These are phyloP conservation scores for Ophiostoma sp. DNA, from an alignment of 2,329 filamentous ascomycete genomes.

Conservation along the genomic window DNA sequence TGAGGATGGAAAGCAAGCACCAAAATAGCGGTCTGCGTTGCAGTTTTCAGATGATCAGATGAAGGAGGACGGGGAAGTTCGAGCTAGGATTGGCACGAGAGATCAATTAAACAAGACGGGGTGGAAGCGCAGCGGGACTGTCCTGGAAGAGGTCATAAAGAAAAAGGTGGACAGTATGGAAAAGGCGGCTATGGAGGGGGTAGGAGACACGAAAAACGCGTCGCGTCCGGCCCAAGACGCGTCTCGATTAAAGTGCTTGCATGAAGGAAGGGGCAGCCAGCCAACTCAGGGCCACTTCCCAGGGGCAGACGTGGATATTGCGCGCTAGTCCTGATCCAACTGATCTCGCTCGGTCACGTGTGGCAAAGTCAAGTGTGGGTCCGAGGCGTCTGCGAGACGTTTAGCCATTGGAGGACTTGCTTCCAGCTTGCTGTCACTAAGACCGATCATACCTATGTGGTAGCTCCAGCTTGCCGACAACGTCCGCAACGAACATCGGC, in stretches of 20 bases:
- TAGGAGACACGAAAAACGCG: slow-evolving; percentile 24
- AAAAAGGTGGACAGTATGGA: background rate
- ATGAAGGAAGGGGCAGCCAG: slow-evolving; percentile 17
- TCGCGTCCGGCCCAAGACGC: slow-evolving; percentile 21
- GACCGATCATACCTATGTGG: slow-evolving; percentile 10
- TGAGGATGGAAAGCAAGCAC: no score
- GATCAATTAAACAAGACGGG: background rate
- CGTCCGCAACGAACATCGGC: slow-evolving; percentile 17
- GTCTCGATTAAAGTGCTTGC: slow-evolving; percentile 27
- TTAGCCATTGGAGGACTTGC: slow-evolving; percentile 15
- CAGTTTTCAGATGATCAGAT: background rate
- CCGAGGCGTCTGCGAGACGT: slow-evolving; percentile 15
- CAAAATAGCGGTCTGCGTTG: slow-evolving; percentile 7
- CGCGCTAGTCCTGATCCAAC: slow-evolving; percentile 13
- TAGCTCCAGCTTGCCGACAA: slow-evolving; percentile 19
- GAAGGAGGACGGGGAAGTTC: background rate
- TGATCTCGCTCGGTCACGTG: slow-evolving; percentile 7
- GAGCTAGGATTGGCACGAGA: slow-evolving; percentile 7
- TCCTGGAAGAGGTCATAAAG: background rate
- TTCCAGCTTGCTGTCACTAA: slow-evolving; percentile 14
- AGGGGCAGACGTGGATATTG: background rate
- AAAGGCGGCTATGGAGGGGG: slow-evolving; percentile 19
- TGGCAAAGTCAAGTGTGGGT: background rate
- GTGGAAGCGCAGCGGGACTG: background rate
- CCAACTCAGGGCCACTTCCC: slow-evolving; percentile 6